Conservation (phyloP, 2,329 filamentous ascomycete species). For the Zarea fungicola region DNA sequence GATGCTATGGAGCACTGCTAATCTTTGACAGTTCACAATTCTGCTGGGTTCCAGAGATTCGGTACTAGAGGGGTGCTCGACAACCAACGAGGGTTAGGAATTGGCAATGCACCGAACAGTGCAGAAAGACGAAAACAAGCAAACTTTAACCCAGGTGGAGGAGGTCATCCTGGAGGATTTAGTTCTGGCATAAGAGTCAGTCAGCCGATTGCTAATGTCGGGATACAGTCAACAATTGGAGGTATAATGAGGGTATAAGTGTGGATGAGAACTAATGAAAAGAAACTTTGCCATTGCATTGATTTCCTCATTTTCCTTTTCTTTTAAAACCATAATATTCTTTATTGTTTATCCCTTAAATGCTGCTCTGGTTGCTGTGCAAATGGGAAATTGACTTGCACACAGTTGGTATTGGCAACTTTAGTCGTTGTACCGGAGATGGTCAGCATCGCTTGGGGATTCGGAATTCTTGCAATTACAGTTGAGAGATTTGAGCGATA, state of each 20-base stretch:
- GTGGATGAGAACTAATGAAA: too few species aligned
- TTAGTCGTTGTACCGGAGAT: too few species aligned
- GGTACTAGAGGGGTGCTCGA: not conserved
- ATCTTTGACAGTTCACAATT: not conserved
- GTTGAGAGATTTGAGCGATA: too few species aligned
- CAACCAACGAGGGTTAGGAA: not conserved
- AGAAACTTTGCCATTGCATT: too few species aligned
- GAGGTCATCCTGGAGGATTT: not conserved
- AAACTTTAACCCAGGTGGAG: not conserved
- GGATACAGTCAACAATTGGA: slow-evolving; percentile 8
- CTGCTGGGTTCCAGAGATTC: not conserved
- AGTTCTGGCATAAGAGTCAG: slow-evolving; percentile 16
- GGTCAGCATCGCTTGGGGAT: too few species aligned
- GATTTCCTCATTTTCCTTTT: too few species aligned
- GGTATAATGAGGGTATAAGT: too few species aligned
- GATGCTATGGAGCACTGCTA: not conserved
- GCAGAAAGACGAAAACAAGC: not conserved
- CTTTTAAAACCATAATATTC: not conserved
- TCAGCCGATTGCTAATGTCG: slow-evolving; percentile 19
- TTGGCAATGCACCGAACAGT: slow-evolving; percentile 3
- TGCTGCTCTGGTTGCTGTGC: too few species aligned
- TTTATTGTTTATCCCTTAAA: not conserved
- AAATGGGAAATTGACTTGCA: too few species aligned
- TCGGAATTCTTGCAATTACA: too few species aligned
- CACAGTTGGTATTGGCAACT: too few species aligned